Evolutionary conservation across 768 basidiomycete genomes (phyloP).

Genomic region (Butyriboletus loyo): DNA sequence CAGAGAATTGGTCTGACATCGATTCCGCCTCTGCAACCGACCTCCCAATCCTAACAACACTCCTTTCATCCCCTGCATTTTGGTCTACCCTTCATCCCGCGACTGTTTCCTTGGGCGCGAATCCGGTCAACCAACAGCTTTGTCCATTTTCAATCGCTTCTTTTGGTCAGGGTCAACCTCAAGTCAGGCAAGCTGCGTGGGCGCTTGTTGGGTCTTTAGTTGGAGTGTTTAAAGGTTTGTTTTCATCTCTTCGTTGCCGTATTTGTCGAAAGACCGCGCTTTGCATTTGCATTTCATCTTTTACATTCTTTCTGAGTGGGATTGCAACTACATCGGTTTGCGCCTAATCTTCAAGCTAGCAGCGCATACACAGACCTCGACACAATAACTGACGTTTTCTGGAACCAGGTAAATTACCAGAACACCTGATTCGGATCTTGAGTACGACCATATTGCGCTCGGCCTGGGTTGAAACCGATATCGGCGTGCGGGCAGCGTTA

Average conservation of each 20-base stretch:
- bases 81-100: constrained; percentile 60
- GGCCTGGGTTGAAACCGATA: constrained; percentile 68
- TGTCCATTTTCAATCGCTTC: constrained; percentile 16
- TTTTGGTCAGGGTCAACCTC: constrained; percentile 64
- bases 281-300: background rate
- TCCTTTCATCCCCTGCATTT: constrained; percentile 38
- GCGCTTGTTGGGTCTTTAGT: constrained; percentile 42
- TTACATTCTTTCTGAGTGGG: background rate
- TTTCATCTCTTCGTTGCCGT: background rate
- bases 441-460: constrained; percentile 63
- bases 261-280: background rate
- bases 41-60: background rate
- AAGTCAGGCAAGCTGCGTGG: constrained; percentile 74
- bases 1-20: constrained; percentile 17
- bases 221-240: constrained; percentile 47
- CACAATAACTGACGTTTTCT: constrained; percentile 6
- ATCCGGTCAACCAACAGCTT: constrained; percentile 29
- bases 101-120: constrained; percentile 38
- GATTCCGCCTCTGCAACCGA: background rate
- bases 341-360: background rate
- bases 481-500: constrained; percentile 62
- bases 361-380: background rate
- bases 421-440: constrained; percentile 43
- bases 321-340: background rate
- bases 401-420: constrained; percentile 22